phyloP scores from a whole-genome alignment of 805 yeast genomes.

The Kodamaea sagamina region DNA sequence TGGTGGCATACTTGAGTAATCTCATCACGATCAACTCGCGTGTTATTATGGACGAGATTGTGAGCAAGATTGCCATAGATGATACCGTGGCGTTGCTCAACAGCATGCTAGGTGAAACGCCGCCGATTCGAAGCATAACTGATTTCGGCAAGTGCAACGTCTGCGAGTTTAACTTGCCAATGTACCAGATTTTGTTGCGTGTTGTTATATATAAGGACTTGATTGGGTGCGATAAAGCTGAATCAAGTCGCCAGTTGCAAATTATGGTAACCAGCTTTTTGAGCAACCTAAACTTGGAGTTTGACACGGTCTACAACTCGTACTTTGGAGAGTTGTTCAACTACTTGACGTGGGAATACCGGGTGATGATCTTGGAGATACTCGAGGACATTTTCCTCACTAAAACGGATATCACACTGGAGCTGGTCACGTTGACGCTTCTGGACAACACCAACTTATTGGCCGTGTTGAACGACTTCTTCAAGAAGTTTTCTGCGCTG shows the following conservation, averaged over 20 bases:
- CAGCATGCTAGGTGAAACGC: constrained; percentile 13
- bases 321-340: constrained; percentile 44
- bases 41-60: constrained; percentile 24
- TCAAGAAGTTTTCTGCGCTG: constrained; percentile 48
- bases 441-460: constrained; percentile 26
- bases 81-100: constrained; percentile 23
- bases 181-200: constrained; percentile 32
- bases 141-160: constrained; percentile 22
- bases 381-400: constrained; percentile 32
- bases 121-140: constrained; percentile 7
- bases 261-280: constrained; percentile 20
- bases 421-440: constrained; percentile 5
- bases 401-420: constrained; percentile 16
- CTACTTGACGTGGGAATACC: constrained; percentile 32
- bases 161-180: constrained; percentile 40
- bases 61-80: constrained; percentile 18
- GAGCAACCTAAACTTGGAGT: constrained; percentile 27
- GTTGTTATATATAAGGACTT: constrained; percentile 21
- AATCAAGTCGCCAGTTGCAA: constrained; percentile 15
- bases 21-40: constrained; percentile 22
- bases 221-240: constrained; percentile 11
- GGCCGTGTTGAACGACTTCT: constrained; percentile 44
- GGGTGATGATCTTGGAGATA: constrained; percentile 26
- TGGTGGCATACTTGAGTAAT: constrained; percentile 17
- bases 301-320: constrained; percentile 29